Percentiles rank a stretch among this genome's conserved stretches.
phyloP scores from a whole-genome alignment of 805 yeast genomes.

The Teunomyces panamensis region DNA sequence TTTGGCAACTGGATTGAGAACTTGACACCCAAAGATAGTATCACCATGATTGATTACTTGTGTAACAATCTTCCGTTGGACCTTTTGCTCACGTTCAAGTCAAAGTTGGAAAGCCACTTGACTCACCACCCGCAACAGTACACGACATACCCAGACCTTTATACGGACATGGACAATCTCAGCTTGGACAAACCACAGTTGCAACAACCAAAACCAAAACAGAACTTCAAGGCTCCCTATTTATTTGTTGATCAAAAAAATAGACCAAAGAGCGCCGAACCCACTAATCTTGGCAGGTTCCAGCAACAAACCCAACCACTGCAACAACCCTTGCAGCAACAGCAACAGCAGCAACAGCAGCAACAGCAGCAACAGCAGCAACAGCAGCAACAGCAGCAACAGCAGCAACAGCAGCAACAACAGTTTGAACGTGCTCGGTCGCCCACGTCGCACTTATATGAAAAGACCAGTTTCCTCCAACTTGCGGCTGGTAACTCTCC shows the following conservation, averaged over 20 bases:
- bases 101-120: conserved; percentile 43
- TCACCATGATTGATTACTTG: conserved; percentile 53
- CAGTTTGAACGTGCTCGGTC: conserved; percentile 33
- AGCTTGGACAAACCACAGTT: conserved; percentile 15
- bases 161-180: conserved; percentile 15
- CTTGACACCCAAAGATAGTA: conserved; percentile 50
- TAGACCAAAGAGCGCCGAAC: conserved; percentile 49
- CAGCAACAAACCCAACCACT: conserved; percentile 9
- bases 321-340: conserved; percentile 8
- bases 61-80: conserved; percentile 51
- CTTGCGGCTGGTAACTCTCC: conserved; percentile 22
- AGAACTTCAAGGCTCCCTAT: conserved; percentile 10
- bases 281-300: conserved; percentile 22
- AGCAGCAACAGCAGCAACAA: conserved; percentile 21
- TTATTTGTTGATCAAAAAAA: conserved; percentile 17
- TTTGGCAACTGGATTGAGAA: conserved; percentile 50
- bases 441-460: conserved; percentile 42
- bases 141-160: conserved; percentile 10
- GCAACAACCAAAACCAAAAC: conserved; percentile 42
- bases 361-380: conserved; percentile 9
- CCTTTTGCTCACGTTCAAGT: conserved; percentile 46
- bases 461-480: conserved; percentile 44
- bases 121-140: conserved; percentile 7
- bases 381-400: conserved; percentile 8
- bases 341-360: conserved; percentile 6